Percentiles rank a stretch among this genome's conserved stretches.
phyloP scores from a whole-genome alignment of 192 early-diverging fungal genomes.

The Linderina pennispora region DNA sequence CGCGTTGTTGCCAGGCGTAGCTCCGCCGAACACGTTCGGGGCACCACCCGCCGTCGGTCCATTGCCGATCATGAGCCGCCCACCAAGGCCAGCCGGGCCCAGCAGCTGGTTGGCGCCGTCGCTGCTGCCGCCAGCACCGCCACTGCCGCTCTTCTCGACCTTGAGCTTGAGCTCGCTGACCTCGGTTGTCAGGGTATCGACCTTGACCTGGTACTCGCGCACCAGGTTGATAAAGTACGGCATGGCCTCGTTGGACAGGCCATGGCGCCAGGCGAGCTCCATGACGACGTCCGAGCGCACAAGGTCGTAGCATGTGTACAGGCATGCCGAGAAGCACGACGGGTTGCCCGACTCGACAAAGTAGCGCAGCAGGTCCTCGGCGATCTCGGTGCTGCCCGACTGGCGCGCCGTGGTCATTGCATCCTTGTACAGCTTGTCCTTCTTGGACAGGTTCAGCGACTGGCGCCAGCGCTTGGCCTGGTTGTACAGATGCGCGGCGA shows the following conservation, averaged over 20 bases:
- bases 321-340: conserved; percentile 90
- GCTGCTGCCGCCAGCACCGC: conserved; percentile 13
- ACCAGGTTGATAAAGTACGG: conserved; percentile 93
- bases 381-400: conserved; percentile 79
- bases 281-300: conserved; percentile 89
- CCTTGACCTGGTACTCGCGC: conserved; percentile 83
- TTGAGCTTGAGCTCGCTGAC: conserved; percentile 55
- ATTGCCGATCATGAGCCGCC: conserved; percentile 64
- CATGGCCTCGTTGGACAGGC: conserved; percentile 91
- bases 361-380: conserved; percentile 92
- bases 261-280: conserved; percentile 89
- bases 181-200: conserved; percentile 55
- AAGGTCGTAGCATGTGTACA: conserved; percentile 94
- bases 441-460: conserved; percentile 91
- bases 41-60: conserved; percentile 4
- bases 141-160: conserved; percentile 40
- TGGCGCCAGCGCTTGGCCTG: conserved; percentile 95
- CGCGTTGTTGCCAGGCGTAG: conserved; percentile 19
- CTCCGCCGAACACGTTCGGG: conserved; percentile 15
- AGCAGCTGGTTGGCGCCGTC: conserved; percentile 52
- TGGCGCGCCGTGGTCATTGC: conserved; percentile 98
- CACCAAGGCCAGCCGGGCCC: conserved; percentile 62
- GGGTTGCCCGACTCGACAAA: conserved; percentile 89
- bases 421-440: conserved; percentile 96
- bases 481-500: conserved; percentile 95